Evolutionary conservation across 768 basidiomycete species (phyloP), one percentile per base, ranked within the genome.

Genomic region (Calocera cornea): DNA sequence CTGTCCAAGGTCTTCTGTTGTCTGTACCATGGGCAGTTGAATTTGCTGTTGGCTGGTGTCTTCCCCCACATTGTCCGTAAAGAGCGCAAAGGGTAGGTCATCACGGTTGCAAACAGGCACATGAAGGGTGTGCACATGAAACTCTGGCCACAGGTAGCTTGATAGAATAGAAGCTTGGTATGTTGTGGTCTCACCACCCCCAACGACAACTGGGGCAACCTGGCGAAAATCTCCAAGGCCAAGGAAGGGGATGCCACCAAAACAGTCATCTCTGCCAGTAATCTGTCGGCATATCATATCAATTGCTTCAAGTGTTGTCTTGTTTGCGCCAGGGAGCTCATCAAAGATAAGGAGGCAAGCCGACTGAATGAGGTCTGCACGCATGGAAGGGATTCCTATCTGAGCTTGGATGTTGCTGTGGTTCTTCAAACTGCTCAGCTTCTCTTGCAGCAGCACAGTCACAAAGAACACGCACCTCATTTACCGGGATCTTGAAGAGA

Each of bases 281-380:
- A 77, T 70, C 5, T 69, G 70, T 5, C 73, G 73, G 33, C 74
- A 76, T 0, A 74, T 70, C 17, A 77, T 76, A 41, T 80, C 76
- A 10, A 80, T 75, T 65, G 78, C 79, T 12, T 68, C 64, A 0
- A 79, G 65, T 0, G 76, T 77, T 0, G 78, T 74, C 27, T 68
- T 71, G 64, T 80, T 78, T 16, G 76, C 77, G 76, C 79, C 79
- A 0, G 80, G 80, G 2, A 77, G 75, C 70, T 81, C 80, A 71
- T 81, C 80, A 78, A 79, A 80, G 1, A 78, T 74, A 29, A 80
- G 74, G 0, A 77, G 65, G 0, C 71, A 47, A 0, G 78, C 72
- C 27, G 75, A 67, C 0, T 66, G 68, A 8, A 81, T 74, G 24
- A 81, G 74, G 34, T 79, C 77, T 0, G 74, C 78, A 0, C 75